These are phyloP conservation scores for Sarocladium oryzae DNA, from an alignment of 2,329 filamentous ascomycete species.

Conservation along the genomic window DNA sequence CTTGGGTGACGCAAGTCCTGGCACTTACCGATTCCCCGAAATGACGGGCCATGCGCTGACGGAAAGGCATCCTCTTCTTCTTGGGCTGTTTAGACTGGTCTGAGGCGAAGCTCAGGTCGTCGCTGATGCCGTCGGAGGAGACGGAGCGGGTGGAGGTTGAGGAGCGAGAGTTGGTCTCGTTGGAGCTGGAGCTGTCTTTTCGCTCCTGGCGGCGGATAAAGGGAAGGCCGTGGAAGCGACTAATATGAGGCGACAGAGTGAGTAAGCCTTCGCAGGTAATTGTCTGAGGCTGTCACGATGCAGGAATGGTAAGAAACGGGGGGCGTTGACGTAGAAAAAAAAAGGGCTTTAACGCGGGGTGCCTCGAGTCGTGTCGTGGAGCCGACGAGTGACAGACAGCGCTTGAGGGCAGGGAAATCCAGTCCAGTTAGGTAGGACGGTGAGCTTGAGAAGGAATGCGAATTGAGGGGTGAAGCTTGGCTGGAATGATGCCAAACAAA, in stretches of 20 bases:
- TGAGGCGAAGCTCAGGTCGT: neutral
- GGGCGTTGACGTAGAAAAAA: constrained; percentile 9
- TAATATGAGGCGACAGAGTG: neutral
- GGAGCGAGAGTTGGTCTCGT: constrained; percentile 6
- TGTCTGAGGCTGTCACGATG: neutral
- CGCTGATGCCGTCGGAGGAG: constrained; percentile 9
- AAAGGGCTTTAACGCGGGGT: constrained; percentile 2
- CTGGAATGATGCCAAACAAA: neutral
- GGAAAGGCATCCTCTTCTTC: constrained; percentile 29
- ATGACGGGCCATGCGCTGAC: constrained; percentile 38
- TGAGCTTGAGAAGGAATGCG: neutral
- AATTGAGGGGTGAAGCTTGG: neutral
- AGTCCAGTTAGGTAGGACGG: too few relatives aligned
- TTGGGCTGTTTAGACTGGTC: constrained; percentile 12
- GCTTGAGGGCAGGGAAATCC: too few relatives aligned
- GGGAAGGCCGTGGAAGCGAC: constrained; percentile 11
- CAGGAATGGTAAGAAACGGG: neutral
- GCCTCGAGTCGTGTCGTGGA: neutral
- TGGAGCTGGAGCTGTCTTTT: constrained; percentile 10
- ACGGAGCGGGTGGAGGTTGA: neutral
- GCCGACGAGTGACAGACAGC: too few relatives aligned
- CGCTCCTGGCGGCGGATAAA: constrained; percentile 10
- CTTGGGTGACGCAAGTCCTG: too few relatives aligned
- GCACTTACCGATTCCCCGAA: constrained; percentile 40
- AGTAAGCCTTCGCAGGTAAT: too few relatives aligned